Evolutionary conservation across 2,329 filamentous ascomycete species (phyloP), one percentile per base, ranked within the genome.

Genomic region (Aspergillus cejpii): DNA sequence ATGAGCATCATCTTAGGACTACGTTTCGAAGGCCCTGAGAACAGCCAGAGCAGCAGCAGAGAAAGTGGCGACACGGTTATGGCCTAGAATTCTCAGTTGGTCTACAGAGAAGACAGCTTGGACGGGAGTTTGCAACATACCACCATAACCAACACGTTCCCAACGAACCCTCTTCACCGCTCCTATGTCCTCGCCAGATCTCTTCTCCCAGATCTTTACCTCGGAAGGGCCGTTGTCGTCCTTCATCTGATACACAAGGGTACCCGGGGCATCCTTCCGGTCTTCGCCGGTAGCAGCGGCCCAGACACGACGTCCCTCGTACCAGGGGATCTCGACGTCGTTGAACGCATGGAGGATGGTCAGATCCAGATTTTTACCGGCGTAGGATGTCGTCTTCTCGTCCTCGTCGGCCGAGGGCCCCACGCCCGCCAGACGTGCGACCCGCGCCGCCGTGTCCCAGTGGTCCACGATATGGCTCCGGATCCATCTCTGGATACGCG

Each of bases 301-400:
- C 67, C 68, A 73, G 15, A 67, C 64, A 6, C 56, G 57, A 21
- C 60, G 60, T 3, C 69, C 70, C 51, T 73, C 67, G 15, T 59
- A 75, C 69, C 80, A 91, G 0, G 86, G 82, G 48, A 97, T 95
- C 55, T 95, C 87, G 47, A 72, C 71, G 62, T 97, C 91, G 58
- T 95, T 80, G 43, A 77, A 76, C 12, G 89, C 86, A 57, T 96
- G 91, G 2, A 97, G 69, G 33, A 96, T 70, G 34, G 78, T 81
- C 15, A 96, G 68, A 17, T 82, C 75, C 7, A 92, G 51, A 51
- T 58, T 57, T 71, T 71, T 49, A 52, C 73, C 50, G 68, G 76
- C 34, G 75, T 81, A 52, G 67, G 63, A 31, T 64, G 68, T 11
- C 78, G 68, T 11, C 78, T 75, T 53, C 80, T 67, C 37, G 74